phyloP scores from a whole-genome alignment of 1,139 yeast genomes.

The Candida glucosophila region DNA sequence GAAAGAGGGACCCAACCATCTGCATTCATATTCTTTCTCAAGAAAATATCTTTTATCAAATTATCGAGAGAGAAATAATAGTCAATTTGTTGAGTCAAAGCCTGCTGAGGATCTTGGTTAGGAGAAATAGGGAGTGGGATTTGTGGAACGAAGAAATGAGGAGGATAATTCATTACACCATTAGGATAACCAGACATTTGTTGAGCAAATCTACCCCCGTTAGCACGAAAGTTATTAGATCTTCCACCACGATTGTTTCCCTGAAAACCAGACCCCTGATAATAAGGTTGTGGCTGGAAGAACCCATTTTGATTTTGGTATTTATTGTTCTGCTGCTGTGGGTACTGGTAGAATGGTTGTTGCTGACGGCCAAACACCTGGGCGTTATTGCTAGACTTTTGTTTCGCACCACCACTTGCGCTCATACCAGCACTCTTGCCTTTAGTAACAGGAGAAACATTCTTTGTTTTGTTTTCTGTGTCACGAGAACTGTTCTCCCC shows the following conservation, averaged over 20 bases:
- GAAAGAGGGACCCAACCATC: constrained; percentile 64
- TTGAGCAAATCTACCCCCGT: constrained; percentile 14
- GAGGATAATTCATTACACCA: constrained; percentile 5
- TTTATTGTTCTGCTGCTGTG: constrained; percentile 6
- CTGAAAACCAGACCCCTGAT: constrained; percentile 19
- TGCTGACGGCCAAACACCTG: constrained; percentile 5
- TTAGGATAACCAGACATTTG: constrained; percentile 11
- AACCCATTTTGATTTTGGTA: constrained; percentile 21
- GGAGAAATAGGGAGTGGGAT: constrained; percentile 44
- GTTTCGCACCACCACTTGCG: constrained; percentile 10
- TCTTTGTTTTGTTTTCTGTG: constrained; percentile 13
- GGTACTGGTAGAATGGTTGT: constrained; percentile 5
- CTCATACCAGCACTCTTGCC: constrained; percentile 5
- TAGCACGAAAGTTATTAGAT: constrained; percentile 20
- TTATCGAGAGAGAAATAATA: constrained; percentile 88
- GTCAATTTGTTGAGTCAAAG: constrained; percentile 62
- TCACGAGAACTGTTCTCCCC: background rate
- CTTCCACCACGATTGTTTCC: constrained; percentile 36
- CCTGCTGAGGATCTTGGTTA: constrained; percentile 38
- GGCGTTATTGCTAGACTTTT: constrained; percentile 12
- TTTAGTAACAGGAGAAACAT: constrained; percentile 28
- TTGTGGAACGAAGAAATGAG: constrained; percentile 7
- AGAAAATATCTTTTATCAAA: constrained; percentile 68
- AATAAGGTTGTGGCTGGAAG: constrained; percentile 15
- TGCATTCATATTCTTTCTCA: constrained; percentile 70